Evolutionary conservation across 169 alveolate genomes (phyloP), one percentile per base, ranked within the genome.

Genomic region (Babesia bigemina): DNA sequence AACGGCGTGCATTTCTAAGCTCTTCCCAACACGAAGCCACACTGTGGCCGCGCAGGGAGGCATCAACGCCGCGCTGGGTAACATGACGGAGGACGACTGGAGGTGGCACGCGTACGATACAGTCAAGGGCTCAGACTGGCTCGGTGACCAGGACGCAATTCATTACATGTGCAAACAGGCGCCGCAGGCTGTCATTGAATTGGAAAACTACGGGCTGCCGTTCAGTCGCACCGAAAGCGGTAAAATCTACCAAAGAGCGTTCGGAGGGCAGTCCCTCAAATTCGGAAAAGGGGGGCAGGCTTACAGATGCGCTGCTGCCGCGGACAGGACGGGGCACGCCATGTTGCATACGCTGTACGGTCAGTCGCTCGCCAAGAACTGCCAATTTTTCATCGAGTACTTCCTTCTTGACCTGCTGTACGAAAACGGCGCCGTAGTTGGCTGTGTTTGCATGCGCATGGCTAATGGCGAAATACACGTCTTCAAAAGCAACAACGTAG

Each of bases 61-160:
- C 0, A 83, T 83, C 6, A 74, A 83, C 44, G 86, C 90, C 2
- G 86, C 86, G 33, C 70, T 74, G 6, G 99, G 98, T 14, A 97
- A 97, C 85, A 96, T 95, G 98, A 90, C 95, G 4, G 98, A 95
- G 79, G 99, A 97, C 71, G 99, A 97, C 91, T 97, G 99, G 99
- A 92, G 98, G 67, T 97, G 99, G 97, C 99, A 97, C 81, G 97
- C 98, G 45, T 96, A 95, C 72, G 99, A 97, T 77, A 97, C 99
- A 2, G 98, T 97, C 57, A 97, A 97, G 91, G 99, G 99, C 29
- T 91, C 98, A 16, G 99, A 97, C 88, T 97, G 99, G 99, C 93
- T 97, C n/a, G 99, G 99, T 22, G 99, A 97, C 89, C 98, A 97
- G 85, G 98, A 97, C 82, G 99, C 99, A 79, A 97, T 97, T 61